A percentile compares a stretch with the other conserved stretches of the same genome.
These are phyloP conservation scores for Fagus sylvatica DNA, from an alignment of 306 rosid genomes.

Conservation along the genomic window DNA sequence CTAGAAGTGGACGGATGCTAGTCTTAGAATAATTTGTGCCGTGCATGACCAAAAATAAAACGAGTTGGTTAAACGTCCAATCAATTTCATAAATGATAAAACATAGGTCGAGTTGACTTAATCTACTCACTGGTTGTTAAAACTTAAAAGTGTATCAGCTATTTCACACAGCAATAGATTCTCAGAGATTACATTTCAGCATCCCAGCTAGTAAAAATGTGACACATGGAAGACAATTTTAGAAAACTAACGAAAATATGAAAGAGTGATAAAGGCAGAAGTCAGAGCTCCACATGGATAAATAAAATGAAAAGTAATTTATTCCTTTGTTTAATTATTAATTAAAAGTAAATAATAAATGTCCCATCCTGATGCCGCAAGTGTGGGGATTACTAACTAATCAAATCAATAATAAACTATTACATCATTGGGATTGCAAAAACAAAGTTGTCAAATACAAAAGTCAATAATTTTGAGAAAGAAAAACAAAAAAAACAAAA, in stretches of 20 bases:
- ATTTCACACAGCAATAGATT: conserved; percentile 42
- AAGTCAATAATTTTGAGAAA: conserved; percentile 44
- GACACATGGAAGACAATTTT: conserved; percentile 33
- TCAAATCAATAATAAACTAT: background rate
- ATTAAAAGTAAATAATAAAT: conserved; percentile 19
- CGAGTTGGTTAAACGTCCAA: conserved; percentile 37
- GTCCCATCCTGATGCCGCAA: conserved; percentile 46
- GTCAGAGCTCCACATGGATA: background rate
- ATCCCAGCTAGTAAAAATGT: background rate
- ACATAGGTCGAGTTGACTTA: conserved; percentile 47
- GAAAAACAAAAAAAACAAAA: conserved; percentile 20
- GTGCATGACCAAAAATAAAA: conserved; percentile 30
- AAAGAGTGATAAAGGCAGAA: background rate
- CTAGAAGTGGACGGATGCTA: background rate
- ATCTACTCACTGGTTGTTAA: background rate
- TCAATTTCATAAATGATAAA: conserved; percentile 18
- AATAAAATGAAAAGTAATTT: background rate
- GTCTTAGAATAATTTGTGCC: background rate
- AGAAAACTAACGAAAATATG: background rate
- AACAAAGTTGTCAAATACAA: conserved; percentile 34
- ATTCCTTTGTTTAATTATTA: background rate
- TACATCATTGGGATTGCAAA: conserved; percentile 47
- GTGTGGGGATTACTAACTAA: conserved; percentile 41
- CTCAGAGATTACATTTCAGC: background rate
- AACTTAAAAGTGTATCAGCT: conserved; percentile 17